Evolutionary conservation across 768 basidiomycete species (phyloP).

Genomic region (Psilocybe subaeruginosa): DNA sequence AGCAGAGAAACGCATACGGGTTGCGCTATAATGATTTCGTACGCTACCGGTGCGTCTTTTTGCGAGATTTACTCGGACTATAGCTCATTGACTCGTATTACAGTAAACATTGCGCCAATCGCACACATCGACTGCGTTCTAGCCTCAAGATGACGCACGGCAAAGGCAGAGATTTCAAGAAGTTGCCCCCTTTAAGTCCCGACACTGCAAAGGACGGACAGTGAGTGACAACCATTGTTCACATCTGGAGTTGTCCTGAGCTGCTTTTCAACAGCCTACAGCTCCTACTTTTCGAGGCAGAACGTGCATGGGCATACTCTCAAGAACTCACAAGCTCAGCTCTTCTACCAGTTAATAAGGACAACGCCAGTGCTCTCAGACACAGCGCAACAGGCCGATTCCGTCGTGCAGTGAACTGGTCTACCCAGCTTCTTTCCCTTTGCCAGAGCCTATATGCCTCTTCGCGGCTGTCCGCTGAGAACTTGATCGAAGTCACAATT

Average conservation of each 20-base stretch:
- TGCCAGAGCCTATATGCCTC: slow-evolving; percentile 64
- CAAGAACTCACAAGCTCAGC: slow-evolving; percentile 70
- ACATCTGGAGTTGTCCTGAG: slow-evolving; percentile 4
- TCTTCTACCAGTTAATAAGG: slow-evolving; percentile 51
- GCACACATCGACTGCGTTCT: slow-evolving; percentile 86
- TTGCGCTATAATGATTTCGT: slow-evolving; percentile 87
- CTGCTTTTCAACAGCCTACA: slow-evolving; percentile 57
- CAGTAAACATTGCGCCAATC: slow-evolving; percentile 88
- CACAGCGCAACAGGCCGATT: slow-evolving; percentile 81
- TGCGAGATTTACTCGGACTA: background rate
- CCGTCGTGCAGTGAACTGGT: slow-evolving; percentile 79
- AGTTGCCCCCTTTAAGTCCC: slow-evolving; percentile 63
- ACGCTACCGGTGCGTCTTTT: slow-evolving; percentile 70
- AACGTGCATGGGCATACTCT: slow-evolving; percentile 90
- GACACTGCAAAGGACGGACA: slow-evolving; percentile 85
- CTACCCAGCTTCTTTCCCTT: slow-evolving; percentile 74
- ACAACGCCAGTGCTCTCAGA: slow-evolving; percentile 58
- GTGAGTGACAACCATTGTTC: slow-evolving; percentile 43
- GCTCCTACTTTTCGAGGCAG: slow-evolving; percentile 85
- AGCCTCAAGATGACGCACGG: slow-evolving; percentile 86
- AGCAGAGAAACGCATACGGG: slow-evolving; percentile 90
- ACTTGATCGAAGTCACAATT: slow-evolving; percentile 69
- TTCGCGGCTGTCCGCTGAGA: slow-evolving; percentile 55
- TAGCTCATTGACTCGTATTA: background rate
- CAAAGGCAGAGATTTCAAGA: slow-evolving; percentile 90